Evolutionary conservation across 208 protist genomes (phyloP), one percentile per base, ranked within the genome.

Genomic region (Crithidia thermophila): DNA sequence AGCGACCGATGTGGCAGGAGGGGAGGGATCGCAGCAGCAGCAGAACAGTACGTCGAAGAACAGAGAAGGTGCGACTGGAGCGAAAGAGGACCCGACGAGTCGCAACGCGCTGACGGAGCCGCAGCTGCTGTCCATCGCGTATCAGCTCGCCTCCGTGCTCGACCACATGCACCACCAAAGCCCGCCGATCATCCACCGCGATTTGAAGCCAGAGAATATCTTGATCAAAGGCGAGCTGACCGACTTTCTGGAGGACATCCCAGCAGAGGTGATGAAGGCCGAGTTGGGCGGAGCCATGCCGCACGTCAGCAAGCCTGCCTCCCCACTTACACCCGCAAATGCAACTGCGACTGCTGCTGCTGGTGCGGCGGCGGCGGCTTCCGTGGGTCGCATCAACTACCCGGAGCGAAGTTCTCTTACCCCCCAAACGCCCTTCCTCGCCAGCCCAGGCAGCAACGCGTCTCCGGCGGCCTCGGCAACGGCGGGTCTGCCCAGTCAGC

Each of bases 171-270:
- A 96, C 73, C 77, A 83, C 16, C 88, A 93, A 50, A 93, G 84
- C 64, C 84, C 98, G n/a, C 88, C 95, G 34, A 94, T 99, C 59
- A 97, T 99, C 58, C 98, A 99, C 75, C 98, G 98, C 57, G 98
- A 99, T 72, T 69, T 99, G 37, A 99, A 99, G 77, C 94, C 94
- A 8, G 96, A 98, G 75, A 98, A 98, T 77, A 89, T 96, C 14
- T 81, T 96, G 0, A 86, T 96, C 58, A 78, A 72, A 34, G 77
- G 87, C 2, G 66, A 66, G 25, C 40, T 67, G n/a, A 39, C 20
- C 37, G 69, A 83, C 10, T 66, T 77, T 16, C 40, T 75, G 23
- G 60, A 67, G 13, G 58, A 64, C 16, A 43, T 64, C 4, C 43
- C 58, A 30, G 58, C 43, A 11, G 58, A 64, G 14, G 6, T 42